A percentile compares a stretch with the other conserved stretches of the same genome.
Evolutionary conservation across 805 yeast genomes (phyloP).

Genomic region (Zygoascus ofunaensis): DNA sequence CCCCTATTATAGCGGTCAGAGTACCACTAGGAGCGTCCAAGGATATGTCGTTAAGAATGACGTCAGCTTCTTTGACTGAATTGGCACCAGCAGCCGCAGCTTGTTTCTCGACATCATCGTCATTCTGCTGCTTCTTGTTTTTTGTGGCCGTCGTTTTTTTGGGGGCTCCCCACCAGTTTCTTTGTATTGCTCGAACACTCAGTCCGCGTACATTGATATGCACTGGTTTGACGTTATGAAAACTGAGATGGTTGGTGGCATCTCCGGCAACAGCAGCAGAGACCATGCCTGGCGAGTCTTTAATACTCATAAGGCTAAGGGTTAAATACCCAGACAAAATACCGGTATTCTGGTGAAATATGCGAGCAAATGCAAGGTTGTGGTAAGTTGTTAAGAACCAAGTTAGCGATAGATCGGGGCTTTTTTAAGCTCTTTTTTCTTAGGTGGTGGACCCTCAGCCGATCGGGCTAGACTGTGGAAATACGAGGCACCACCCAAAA

Average conservation of each 20-base stretch:
- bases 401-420: too few relatives aligned
- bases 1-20: slow-evolving; percentile 75
- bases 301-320: too few relatives aligned
- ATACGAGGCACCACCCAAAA: too few relatives aligned
- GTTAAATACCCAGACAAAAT: too few relatives aligned
- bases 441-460: too few relatives aligned
- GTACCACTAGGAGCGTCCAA: slow-evolving; percentile 52
- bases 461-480: too few relatives aligned
- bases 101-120: not conserved
- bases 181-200: not conserved
- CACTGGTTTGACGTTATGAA: slow-evolving; percentile 1
- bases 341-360: too few relatives aligned
- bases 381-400: too few relatives aligned
- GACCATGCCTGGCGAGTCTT: too few relatives aligned
- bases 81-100: not conserved
- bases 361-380: too few relatives aligned
- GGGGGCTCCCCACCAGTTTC: not conserved
- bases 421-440: too few relatives aligned
- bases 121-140: not conserved
- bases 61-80: slow-evolving; percentile 18
- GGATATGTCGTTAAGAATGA: slow-evolving; percentile 43
- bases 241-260: not conserved
- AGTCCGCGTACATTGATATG: not conserved
- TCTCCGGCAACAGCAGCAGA: too few relatives aligned
- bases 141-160: not conserved